Evolutionary conservation across 139 green algal genomes (phyloP).

Genomic region (Coelastrella sp.): DNA sequence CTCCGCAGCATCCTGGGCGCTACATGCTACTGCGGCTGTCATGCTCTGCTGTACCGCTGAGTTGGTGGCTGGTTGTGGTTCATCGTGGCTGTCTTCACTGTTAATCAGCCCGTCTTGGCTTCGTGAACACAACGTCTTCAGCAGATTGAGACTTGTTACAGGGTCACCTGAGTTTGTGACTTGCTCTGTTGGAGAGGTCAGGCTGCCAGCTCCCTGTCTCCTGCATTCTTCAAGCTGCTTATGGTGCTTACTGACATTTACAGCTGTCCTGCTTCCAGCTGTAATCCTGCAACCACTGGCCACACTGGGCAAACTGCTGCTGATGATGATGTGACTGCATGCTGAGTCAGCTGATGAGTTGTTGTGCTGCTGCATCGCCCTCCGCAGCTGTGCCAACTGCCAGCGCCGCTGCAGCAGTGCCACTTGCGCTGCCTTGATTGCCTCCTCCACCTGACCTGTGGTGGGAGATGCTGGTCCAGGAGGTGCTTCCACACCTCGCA

Average conservation of each 20-base stretch:
- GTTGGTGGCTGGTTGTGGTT: no score
- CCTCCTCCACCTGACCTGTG: conserved; percentile 14
- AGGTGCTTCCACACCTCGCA: background rate
- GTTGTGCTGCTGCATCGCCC: conserved; percentile 12
- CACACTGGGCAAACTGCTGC: background rate
- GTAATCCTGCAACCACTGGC: background rate
- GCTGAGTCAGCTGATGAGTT: background rate
- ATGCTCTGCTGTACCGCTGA: no score
- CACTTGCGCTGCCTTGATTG: conserved; percentile 24
- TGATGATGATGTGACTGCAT: conserved; percentile 15
- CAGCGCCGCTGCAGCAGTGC: conserved; percentile 10
- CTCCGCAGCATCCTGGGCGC: no score
- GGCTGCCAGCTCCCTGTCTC: no score
- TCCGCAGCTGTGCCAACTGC: conserved; percentile 9
- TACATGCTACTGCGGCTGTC: no score
- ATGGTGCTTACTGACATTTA: background rate
- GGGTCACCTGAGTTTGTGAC: no score
- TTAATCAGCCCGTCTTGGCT: no score
- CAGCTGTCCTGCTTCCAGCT: background rate
- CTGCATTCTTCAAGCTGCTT: no score
- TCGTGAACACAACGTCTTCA: no score
- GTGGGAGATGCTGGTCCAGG: background rate
- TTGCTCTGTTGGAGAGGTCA: no score
- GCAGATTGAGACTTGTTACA: no score
- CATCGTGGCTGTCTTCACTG: no score